Evolutionary conservation across 2,329 filamentous ascomycete species (phyloP), one percentile per base, ranked within the genome.

Genomic region (Colletotrichum sp.): DNA sequence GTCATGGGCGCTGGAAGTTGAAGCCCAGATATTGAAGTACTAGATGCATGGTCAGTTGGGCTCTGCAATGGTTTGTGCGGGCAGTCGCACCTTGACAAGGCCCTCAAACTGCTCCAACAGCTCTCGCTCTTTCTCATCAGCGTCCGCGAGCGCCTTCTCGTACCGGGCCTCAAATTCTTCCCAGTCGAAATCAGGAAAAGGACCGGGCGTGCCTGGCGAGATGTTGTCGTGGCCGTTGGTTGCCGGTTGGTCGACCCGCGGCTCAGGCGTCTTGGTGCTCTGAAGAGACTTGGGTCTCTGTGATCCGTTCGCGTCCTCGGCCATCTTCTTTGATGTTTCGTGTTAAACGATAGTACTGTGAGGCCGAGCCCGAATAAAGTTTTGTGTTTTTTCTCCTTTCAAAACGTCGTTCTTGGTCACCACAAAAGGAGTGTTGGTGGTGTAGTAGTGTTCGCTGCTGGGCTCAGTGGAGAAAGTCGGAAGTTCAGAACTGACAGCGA

Each of bases 21-120:
- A 89, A 28, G 95, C 94, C 96, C 96, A 98, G 43, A 93, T 86
- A 74, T 90, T 90, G 83, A 98, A 98, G 82, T 94, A 94, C 95
- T 98, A 78, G 30, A 60, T 21, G 18, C 9, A 21, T 48, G 60
- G 69, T 72, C 48, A 76, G 48, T 34, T 39, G 60, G 28, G 43
- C 21, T 48, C 78, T 18, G 7, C 43, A 8, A 14, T 52, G 52
- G 48, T 28, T 72, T 48, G 71, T 10, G 60, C 55, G 34, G 16
- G 18, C 18, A 14, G 30, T 8, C 24, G 14, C 84, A 93, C 93
- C 84, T 92, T 90, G 77, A 94, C 89, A n/a, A 96, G 86, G 57
- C 87, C 85, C 18, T 92, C 88, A 78, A 94, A 95, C 77, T 96
- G 93, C 24, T 91, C 87, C 69, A 94, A 85, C 60, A 96, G 87